Percentiles rank a stretch among this genome's conserved stretches.
Evolutionary conservation across 1,284 basidiomycete species (phyloP).

Genomic region (Baeospora myosura): DNA sequence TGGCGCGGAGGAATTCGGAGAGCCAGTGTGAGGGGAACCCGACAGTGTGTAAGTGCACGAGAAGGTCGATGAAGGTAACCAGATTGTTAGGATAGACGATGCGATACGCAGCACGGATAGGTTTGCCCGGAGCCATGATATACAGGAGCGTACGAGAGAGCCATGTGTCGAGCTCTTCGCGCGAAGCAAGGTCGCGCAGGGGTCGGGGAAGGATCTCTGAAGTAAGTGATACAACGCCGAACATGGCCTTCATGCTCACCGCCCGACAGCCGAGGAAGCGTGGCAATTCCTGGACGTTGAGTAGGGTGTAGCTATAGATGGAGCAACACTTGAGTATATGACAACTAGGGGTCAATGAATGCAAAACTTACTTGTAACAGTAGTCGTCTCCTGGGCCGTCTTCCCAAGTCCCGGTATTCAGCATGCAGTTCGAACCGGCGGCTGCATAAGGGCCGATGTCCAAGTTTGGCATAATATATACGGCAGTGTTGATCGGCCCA

Average conservation of each 20-base stretch:
- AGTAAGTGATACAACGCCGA: slow-evolving; percentile 12
- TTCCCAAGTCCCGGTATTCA: slow-evolving; percentile 24
- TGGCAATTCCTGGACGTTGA: slow-evolving; percentile 20
- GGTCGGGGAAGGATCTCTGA: slow-evolving; percentile 18
- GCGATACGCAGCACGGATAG: too few species aligned
- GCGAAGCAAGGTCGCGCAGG: slow-evolving; percentile 23
- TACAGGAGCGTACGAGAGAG: slow-evolving; percentile 31
- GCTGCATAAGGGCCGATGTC: slow-evolving; percentile 19
- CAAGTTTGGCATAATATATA: slow-evolving; percentile 22
- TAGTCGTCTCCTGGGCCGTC: slow-evolving; percentile 23
- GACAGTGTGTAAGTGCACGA: slow-evolving; percentile 28
- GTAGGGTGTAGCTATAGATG: slow-evolving; percentile 24
- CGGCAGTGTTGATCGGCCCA: slow-evolving; percentile 24
- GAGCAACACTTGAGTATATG: neutral
- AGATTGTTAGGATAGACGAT: slow-evolving; percentile 35
- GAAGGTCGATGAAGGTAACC: slow-evolving; percentile 27
- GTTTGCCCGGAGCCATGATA: slow-evolving; percentile 26
- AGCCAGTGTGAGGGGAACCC: slow-evolving; percentile 31
- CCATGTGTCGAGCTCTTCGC: slow-evolving; percentile 28
- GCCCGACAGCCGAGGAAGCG: slow-evolving; percentile 23
- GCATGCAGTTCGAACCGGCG: slow-evolving; percentile 23
- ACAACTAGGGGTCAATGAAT: too few species aligned
- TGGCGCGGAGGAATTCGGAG: slow-evolving; percentile 23
- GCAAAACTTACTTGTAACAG: slow-evolving; percentile 23
- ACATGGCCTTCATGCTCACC: slow-evolving; percentile 12